Percentiles rank a stretch among this genome's conserved stretches.
phyloP scores from a whole-genome alignment of 169 alveolate species.

The Plasmodium yoelii region DNA sequence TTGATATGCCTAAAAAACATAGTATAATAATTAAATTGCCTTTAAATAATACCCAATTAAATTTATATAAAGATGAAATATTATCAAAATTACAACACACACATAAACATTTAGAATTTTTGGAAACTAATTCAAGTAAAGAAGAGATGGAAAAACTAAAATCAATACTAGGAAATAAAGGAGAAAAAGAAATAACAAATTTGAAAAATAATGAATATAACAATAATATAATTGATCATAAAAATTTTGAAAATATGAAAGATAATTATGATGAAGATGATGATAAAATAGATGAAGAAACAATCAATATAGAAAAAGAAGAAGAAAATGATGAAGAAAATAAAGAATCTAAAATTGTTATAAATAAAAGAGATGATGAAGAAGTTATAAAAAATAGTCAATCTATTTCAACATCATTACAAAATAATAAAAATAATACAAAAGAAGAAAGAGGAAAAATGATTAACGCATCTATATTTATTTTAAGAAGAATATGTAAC shows the following conservation, averaged over 20 bases:
- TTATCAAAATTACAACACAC: slow-evolving; percentile 67
- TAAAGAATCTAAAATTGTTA: slow-evolving; percentile 28
- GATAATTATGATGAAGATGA: slow-evolving; percentile 61
- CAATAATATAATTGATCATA: neutral
- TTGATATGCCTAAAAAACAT: slow-evolving; percentile 89
- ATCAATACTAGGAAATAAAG: slow-evolving; percentile 22
- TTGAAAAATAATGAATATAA: neutral
- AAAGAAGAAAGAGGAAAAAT: slow-evolving; percentile 79
- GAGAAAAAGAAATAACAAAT: neutral
- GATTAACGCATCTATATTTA: slow-evolving; percentile 88
- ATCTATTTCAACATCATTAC: neutral
- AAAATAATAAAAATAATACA: neutral
- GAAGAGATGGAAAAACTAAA: slow-evolving; percentile 24
- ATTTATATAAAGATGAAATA: slow-evolving; percentile 79
- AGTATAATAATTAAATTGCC: slow-evolving; percentile 78
- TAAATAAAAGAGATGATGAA: slow-evolving; percentile 40
- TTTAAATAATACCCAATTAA: slow-evolving; percentile 78
- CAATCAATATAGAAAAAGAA: slow-evolving; percentile 62
- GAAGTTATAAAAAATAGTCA: neutral
- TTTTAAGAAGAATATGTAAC: slow-evolving; percentile 92
- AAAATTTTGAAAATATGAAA: neutral
- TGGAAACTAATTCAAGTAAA: slow-evolving; percentile 37
- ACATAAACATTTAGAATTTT: slow-evolving; percentile 57
- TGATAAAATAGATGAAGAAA: slow-evolving; percentile 56
- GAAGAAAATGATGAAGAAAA: slow-evolving; percentile 62